Evolutionary conservation across 371 early-diverging fungal genomes (phyloP), one percentile per base, ranked within the genome.

Genomic region (Lichtheimia ramosa): DNA sequence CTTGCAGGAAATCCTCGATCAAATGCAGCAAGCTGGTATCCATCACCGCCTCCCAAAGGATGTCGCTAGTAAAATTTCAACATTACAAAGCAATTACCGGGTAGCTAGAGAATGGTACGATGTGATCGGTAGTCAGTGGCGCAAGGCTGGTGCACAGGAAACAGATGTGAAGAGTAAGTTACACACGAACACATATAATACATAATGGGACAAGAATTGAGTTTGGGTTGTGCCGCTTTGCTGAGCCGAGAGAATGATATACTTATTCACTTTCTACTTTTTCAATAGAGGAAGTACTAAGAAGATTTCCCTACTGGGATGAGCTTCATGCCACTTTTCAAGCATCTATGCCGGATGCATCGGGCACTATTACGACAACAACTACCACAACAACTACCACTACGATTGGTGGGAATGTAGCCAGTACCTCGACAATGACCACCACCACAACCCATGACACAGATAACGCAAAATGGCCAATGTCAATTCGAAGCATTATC

Each of bases 291-390:
- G 79, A 78, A 63, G 59, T 78, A 4, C 43, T 78, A 27, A 73
- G 73, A 54, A 59, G 79, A 43, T 78, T 78, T 59, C 79, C 79
- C 21, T 78, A 78, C 52, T 78, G 79, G 79, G 79, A 78, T 54
- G 69, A 73, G 7, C 58, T 78, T 21, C 65, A 74, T 59, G 73
- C 65, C 46, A 69, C 70, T 16, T 78, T 78, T 54, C 42, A 52
- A 27, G 34, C 59, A 34, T 25, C 63, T 48, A 34, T 34, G 34
- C 34, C 34, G 10, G 34, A 34, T 34, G 34, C 34, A 34, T 8
- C 34, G 6, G 34, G 34, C 1, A 54, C 58, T 14, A 61, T 43
- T 21, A 61, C 41, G 3, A 49, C 48, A 5, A 55, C 61, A 0
- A 61, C 49, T 1, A 61, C 55, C 0, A 54, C 55, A 10, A 50